Evolutionary conservation across 2,329 filamentous ascomycete genomes (phyloP).

Genomic region (Alternaria ventricosa): DNA sequence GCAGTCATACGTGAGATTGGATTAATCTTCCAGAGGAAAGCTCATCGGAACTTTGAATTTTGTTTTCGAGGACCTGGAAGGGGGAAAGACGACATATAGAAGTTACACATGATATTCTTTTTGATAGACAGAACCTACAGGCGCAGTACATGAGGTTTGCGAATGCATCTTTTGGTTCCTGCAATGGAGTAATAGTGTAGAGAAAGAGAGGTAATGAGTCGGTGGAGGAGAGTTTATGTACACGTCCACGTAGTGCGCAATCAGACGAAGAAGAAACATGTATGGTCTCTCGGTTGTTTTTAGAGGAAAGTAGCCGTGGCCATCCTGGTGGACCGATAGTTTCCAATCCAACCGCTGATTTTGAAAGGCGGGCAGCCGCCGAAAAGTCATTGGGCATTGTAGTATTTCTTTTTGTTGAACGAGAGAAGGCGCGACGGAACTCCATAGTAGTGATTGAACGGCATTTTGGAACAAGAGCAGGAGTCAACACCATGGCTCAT

Average conservation of each 20-base stretch:
- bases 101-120: no score
- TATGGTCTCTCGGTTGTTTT: background rate
- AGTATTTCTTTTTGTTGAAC: background rate
- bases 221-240: background rate
- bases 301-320: background rate
- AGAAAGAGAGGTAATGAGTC: background rate
- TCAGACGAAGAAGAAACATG: background rate
- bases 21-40: no score
- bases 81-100: no score
- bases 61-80: no score
- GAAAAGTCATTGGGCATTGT: background rate
- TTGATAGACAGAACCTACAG: background rate
- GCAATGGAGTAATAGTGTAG: background rate
- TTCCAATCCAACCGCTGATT: background rate
- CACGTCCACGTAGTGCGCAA: background rate
- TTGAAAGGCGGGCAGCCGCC: background rate
- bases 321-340: background rate
- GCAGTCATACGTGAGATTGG: background rate
- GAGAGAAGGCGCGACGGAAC: background rate
- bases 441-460: rapidly evolving
- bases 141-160: background rate
- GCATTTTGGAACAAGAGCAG: background rate
- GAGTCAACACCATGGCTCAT: background rate
- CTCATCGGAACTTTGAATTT: no score
- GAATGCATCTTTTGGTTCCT: background rate